Conservation (phyloP, 257 asterid genomes). For the Paulownia fortunei region DNA sequence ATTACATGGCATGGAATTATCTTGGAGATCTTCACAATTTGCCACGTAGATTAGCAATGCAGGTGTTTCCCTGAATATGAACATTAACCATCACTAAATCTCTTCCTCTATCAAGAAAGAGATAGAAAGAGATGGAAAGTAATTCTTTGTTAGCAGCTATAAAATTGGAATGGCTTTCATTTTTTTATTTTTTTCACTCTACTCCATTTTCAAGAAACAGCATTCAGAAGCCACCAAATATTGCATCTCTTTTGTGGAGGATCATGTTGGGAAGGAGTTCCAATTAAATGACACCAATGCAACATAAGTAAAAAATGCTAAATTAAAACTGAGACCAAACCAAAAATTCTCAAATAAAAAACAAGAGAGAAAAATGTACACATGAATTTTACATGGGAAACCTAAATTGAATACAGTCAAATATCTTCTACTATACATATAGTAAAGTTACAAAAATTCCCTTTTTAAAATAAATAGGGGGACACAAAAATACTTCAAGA, state of each 20-base stretch:
- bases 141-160: conserved; percentile 22
- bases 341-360: too few relatives aligned
- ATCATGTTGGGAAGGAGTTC: too few relatives aligned
- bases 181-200: conserved; percentile 1
- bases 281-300: too few relatives aligned
- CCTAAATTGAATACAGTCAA: too few relatives aligned
- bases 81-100: conserved; percentile 8
- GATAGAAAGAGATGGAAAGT: conserved; percentile 30
- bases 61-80: neutral
- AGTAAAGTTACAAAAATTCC: too few relatives aligned
- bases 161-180: conserved; percentile 18
- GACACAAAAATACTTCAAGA: too few relatives aligned
- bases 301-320: too few relatives aligned
- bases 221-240: conserved; percentile 27
- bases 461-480: too few relatives aligned
- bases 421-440: too few relatives aligned
- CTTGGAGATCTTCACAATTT: neutral
- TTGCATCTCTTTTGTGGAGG: neutral
- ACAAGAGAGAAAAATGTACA: too few relatives aligned
- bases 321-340: too few relatives aligned
- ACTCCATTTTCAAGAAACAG: conserved; percentile 23
- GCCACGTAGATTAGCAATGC: neutral
- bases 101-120: neutral
- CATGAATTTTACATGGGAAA: too few relatives aligned
- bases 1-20: neutral